Percentiles rank a stretch among this genome's conserved stretches.
phyloP scores from a whole-genome alignment of 2,329 filamentous ascomycete species.

The Sordariomycetes sp. region DNA sequence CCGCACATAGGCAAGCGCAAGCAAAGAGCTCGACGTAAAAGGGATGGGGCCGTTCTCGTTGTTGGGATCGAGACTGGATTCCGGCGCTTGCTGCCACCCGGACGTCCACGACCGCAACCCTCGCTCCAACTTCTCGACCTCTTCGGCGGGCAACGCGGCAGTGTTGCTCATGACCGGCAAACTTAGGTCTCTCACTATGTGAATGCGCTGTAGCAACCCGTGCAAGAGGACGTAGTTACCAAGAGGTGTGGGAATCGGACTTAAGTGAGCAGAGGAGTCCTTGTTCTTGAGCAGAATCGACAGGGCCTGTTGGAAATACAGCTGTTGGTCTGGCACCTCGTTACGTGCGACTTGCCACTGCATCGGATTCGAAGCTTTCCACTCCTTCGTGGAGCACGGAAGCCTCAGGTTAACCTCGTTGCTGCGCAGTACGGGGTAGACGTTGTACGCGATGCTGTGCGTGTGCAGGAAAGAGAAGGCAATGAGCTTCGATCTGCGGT shows the following conservation, averaged over 20 bases:
- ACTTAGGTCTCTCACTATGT: slow-evolving; percentile 25
- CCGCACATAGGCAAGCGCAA: slow-evolving; percentile 35
- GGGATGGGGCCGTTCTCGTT: slow-evolving; percentile 29
- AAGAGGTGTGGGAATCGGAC: slow-evolving; percentile 24
- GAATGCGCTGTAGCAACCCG: slow-evolving; percentile 25
- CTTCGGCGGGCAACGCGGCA: slow-evolving; percentile 20
- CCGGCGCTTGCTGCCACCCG: slow-evolving; percentile 27
- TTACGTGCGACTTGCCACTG: slow-evolving; percentile 17
- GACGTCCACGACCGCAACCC: slow-evolving; percentile 26
- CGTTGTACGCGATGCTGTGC: slow-evolving; percentile 27
- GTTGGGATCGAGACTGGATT: slow-evolving; percentile 27
- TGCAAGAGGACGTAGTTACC: slow-evolving; percentile 27
- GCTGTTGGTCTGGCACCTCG: slow-evolving; percentile 19
- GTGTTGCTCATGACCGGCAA: slow-evolving; percentile 21
- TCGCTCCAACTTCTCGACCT: slow-evolving; percentile 25
- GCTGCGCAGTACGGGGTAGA: slow-evolving; percentile 23
- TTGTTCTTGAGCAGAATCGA: slow-evolving; percentile 19
- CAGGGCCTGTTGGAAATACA: slow-evolving; percentile 25
- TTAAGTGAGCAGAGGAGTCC: slow-evolving; percentile 15
- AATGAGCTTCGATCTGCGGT: slow-evolving; percentile 23
- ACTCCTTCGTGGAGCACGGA: slow-evolving; percentile 24
- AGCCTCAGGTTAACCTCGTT: slow-evolving; percentile 24
- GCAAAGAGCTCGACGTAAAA: slow-evolving; percentile 34
- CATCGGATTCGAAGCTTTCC: slow-evolving; percentile 19
- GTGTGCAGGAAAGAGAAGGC: slow-evolving; percentile 28